A percentile compares a stretch with the other conserved stretches of the same genome.
phyloP scores from a whole-genome alignment of 805 yeast species.

The Candida piceae region DNA sequence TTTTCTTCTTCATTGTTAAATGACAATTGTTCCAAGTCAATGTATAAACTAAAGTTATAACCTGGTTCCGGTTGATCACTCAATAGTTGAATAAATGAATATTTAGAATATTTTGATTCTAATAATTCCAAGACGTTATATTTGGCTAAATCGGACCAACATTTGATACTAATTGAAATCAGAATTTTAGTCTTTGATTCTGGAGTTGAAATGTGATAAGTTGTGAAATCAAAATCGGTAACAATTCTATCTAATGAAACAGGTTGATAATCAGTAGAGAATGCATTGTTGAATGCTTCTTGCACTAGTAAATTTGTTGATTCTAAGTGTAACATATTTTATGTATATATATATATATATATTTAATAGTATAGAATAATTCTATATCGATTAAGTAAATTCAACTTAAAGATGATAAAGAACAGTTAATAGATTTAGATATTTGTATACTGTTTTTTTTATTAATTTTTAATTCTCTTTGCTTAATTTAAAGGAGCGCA shows the following conservation, averaged over 20 bases:
- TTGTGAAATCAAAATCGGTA: constrained; percentile 94
- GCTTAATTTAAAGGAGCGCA: no score
- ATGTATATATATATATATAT: background rate
- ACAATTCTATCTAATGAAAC: constrained; percentile 75
- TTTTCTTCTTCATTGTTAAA: constrained; percentile 40
- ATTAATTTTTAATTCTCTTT: no score
- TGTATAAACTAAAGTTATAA: constrained; percentile 70
- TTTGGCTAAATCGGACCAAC: constrained; percentile 66
- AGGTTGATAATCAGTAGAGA: constrained; percentile 43
- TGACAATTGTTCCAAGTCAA: constrained; percentile 41
- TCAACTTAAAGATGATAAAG: no score
- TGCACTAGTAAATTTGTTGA: constrained; percentile 78
- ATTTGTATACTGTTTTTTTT: no score
- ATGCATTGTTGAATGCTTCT: constrained; percentile 71
- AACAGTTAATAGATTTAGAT: no score
- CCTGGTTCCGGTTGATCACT: constrained; percentile 58
- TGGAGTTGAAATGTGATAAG: constrained; percentile 89
- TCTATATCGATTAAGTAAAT: no score
- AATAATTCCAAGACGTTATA: constrained; percentile 61
- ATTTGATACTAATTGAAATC: constrained; percentile 67
- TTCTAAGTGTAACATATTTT: constrained; percentile 74
- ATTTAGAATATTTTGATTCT: constrained; percentile 44
- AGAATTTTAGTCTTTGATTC: constrained; percentile 61
- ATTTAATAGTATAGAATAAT: no score
- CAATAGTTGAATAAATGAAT: constrained; percentile 32